Evolutionary conservation across 306 rosid genomes (phyloP), one percentile per base, ranked within the genome.

Genomic region (Vicia sativa): DNA sequence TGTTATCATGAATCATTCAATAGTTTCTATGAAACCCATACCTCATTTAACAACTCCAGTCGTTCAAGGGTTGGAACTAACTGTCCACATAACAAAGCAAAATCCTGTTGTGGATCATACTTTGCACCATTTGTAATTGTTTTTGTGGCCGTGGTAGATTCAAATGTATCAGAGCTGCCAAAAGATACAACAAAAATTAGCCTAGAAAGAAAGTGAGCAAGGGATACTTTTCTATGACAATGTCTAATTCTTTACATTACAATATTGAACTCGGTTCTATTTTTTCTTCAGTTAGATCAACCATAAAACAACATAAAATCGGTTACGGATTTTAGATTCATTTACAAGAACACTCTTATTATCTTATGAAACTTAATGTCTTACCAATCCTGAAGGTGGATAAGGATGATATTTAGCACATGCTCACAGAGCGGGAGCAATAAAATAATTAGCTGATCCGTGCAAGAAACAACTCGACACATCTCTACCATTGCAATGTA

Each of bases 401-500:
- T 70, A 57, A 88, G 97, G 60, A 90, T 48, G 70, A 90, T 77
- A 77, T 93, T 90, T 45, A 93, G 83, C 42, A 90, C 81, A 28
- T 88, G 89, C 59, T 93, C 97, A 3, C 89, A 81, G 9, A 90
- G 85, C 2, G 96, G 95, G 54, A 90, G 90, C 75, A 86, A 65
- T 42, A 93, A 77, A 67, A 77, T 59, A 62, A 93, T 82, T 62
- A 93, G 75, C 75, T 83, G 89, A 72, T 86, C 95, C 70, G 86
- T 80, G 45, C 77, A 81, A 69, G 91, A 90, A 68, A 90, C 90
- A 80, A 86, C 86, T 62, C 87, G 89, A 71, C 98, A 90, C 97
- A 93, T 90, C 78, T 92, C 98, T 41, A 87, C 85, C 98, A 90
- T 88, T 10, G 96, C 98, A 57, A 85, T 74, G 72, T 86, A 85